Base-by-base conservation (phyloP, 2,329 filamentous ascomycete genomes). In the Clonostachys rhizophaga region DNA sequence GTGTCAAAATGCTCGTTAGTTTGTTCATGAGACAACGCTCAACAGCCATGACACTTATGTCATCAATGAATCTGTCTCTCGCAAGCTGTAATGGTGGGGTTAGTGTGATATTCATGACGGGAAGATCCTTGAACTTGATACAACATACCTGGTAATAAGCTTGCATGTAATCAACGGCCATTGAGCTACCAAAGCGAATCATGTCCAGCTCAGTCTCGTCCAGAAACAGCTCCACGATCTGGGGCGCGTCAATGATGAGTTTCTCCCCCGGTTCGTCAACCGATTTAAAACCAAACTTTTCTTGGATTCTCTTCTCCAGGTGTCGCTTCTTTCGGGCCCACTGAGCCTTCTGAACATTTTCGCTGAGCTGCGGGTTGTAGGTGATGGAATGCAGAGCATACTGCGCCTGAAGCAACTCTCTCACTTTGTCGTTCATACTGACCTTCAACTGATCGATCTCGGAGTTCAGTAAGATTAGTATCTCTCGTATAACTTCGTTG, bases 361-460 rank as follows among this genome's bases (percentile, higher is more conserved):
- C 60, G 0, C 65, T 66, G 37, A 72, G 77, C 40, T 75, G 63
- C 35, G 70, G 63, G 44, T 79, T 78, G 51, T 79, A 79, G 0
- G 75, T 80, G 44, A 76, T 75, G 0, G 73, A 72, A 53, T 78
- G 71, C 1, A 63, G 52, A 11, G 55, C 54, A 42, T 67, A 68
- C 55, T 80, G 65, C 1, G 63, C 72, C 8, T 58, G 51, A 2
- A 83, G 58, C 5, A 83, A 54, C 50, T 77, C 71, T 1, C 46
- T 45, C 3, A 70, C 57, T 55, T 79, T 76, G 1, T 50, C 50
- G 12, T 70, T 60, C 12, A 76, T 58, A 14, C 52, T 52, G 5
- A 52, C 35, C 11, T 69, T 51, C 12, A 72, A 52, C 2, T 7
- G 8, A 6, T 50, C 14, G 12, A 52, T n/a, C 59, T 63, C 13